Conservation (phyloP, 345 rosid genomes). For the Syzygium aromaticum region DNA sequence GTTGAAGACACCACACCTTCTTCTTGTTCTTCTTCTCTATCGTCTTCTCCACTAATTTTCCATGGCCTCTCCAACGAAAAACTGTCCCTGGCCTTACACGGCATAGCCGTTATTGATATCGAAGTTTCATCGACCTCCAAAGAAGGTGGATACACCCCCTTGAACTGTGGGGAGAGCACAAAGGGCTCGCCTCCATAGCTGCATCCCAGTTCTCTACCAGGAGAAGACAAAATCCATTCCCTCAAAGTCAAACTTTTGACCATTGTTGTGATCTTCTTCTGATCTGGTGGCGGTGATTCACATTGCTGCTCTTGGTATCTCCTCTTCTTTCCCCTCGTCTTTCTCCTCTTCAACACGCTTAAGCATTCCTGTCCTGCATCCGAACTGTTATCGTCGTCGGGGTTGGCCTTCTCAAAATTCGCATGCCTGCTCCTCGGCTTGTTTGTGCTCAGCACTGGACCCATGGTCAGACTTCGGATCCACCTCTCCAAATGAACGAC, state of each 20-base stretch:
- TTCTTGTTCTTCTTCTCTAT: not conserved
- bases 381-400: not conserved
- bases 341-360: not conserved
- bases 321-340: conserved; percentile 1
- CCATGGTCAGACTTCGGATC: not conserved
- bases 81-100: not conserved
- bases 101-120: not conserved
- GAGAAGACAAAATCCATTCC: conserved; percentile 28
- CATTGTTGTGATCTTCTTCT: not conserved
- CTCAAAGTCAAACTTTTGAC: conserved; percentile 17
- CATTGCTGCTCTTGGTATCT: not conserved
- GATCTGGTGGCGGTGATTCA: not conserved
- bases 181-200: conserved; percentile 12
- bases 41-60: conserved; percentile 1
- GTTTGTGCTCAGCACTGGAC: not conserved
- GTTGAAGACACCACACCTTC: not conserved
- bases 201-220: conserved; percentile 3
- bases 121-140: not conserved
- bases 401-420: not conserved
- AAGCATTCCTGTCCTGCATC: not conserved
- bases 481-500: not conserved
- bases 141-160: conserved; percentile 3
- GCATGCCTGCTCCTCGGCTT: not conserved
- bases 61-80: not conserved
- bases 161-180: conserved; percentile 9